Base-by-base conservation (phyloP, 164 flowering plant genomes). In the Annona squamosa region DNA sequence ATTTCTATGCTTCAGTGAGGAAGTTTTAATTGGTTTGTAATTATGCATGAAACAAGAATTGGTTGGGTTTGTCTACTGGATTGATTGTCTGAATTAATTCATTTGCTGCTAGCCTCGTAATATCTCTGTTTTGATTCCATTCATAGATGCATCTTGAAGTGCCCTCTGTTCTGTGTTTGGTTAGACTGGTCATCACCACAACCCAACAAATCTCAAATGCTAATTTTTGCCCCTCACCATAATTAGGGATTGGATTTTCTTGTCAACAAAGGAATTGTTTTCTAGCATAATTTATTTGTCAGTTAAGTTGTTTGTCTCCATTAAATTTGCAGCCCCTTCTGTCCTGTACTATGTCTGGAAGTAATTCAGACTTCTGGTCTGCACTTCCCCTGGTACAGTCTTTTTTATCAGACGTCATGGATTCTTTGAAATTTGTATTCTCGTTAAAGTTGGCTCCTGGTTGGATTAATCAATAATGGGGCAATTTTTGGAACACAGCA, bases 351-450 rank as follows among this genome's bases (percentile, higher is more conserved):
- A 74, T 93, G 79, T 89, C 90, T 48, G 89, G 82, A 44, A 79
- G 75, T 62, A 63, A 83, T 77, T 79, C 83, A 71, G 89, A 88
- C 62, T 80, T 90, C 72, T 91, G 98, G 95, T 84, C 86, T 76
- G 87, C 88, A 73, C 77, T 93, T 68, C 98, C 98, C 9, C 86
- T 93, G 61, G 84, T 93, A 67, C 98, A 93, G 84, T 97, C 97
- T 43, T 79, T 93, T 79, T 78, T 93, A 57, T 97, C 98, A 89
- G 98, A 26, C 0, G 84, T 82, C 48, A 17, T 65, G 42, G 18
- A 6, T 59, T 44, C 66, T 59, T 37, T 41, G 46, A 12, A 1
- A 63, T 48, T 45, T 37, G 10, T 48, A 17, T 52, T 19, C 56
- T 69, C 7, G 72, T 67, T 56, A 16, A 46, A 75, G 4, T 46